Evolutionary conservation across 441 rosid genomes (phyloP).

Genomic region (Adansonia rubrostipa): DNA sequence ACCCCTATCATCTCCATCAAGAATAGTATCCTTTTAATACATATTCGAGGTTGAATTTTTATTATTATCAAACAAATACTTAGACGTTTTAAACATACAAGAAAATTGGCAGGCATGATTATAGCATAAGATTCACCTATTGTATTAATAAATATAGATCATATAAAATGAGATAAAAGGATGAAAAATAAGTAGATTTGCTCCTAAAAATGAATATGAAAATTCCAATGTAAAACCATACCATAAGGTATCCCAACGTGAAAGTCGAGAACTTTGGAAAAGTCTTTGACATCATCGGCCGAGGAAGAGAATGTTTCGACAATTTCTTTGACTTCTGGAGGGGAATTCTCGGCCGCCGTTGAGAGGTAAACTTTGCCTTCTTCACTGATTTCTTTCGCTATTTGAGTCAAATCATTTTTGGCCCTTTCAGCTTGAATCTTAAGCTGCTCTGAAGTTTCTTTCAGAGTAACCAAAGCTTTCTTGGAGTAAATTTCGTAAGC

Average conservation of each 20-base stretch:
- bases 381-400: conserved; percentile 65
- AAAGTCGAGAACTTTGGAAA: conserved; percentile 72
- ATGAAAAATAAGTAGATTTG: neutral
- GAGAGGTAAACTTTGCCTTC: conserved; percentile 70
- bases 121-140: neutral
- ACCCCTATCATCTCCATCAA: neutral
- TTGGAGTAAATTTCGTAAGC: conserved; percentile 70
- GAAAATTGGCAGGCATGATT: neutral
- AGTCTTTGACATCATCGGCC: conserved; percentile 59
- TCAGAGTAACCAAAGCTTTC: conserved; percentile 58
- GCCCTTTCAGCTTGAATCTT: conserved; percentile 83
- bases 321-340: conserved; percentile 80
- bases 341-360: conserved; percentile 67
- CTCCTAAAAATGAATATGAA: neutral
- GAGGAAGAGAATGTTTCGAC: conserved; percentile 65
- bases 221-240: conserved; percentile 29
- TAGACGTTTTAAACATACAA: neutral
- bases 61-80: neutral
- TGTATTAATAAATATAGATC: neutral
- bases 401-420: conserved; percentile 53
- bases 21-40: neutral
- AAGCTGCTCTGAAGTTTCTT: conserved; percentile 71
- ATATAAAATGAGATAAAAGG: neutral
- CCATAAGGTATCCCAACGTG: conserved; percentile 95
- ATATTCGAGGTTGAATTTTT: neutral